These are phyloP conservation scores for Rubroshorea leprosula DNA, from an alignment of 345 rosid species.

Conservation along the genomic window DNA sequence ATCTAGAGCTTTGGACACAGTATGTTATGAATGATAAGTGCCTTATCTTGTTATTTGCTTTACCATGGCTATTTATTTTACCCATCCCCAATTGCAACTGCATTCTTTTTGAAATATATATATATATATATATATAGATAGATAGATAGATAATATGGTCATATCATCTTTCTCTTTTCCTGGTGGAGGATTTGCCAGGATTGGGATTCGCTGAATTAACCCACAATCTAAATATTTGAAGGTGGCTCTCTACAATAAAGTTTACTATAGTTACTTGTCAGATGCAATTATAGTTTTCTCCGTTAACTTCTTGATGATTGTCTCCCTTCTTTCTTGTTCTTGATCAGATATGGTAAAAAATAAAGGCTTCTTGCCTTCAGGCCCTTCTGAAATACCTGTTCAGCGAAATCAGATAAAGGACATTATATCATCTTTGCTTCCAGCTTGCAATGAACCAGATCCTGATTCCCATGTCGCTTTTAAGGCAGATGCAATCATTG, in stretches of 20 bases:
- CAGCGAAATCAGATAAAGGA: constrained; percentile 90
- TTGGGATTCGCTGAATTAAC: too few relatives aligned
- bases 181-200: too few relatives aligned
- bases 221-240: too few relatives aligned
- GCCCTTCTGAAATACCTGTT: constrained; percentile 88
- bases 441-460: constrained; percentile 95
- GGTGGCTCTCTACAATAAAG: neutral
- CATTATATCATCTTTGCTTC: constrained; percentile 73
- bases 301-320: neutral
- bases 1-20: too few relatives aligned
- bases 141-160: too few relatives aligned
- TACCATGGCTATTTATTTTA: too few relatives aligned
- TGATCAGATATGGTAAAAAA: constrained; percentile 97
- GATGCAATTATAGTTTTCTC: constrained; percentile 1
- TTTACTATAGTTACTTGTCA: constrained; percentile 2
- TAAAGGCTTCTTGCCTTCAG: constrained; percentile 96
- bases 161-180: too few relatives aligned
- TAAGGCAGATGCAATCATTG: constrained; percentile 97
- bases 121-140: too few relatives aligned
- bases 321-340: constrained; percentile 16
- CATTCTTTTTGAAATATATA: too few relatives aligned
- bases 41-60: too few relatives aligned
- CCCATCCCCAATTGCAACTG: too few relatives aligned
- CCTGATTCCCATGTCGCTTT: constrained; percentile 74
- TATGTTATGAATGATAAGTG: too few relatives aligned